Evolutionary conservation across 257 asterid species (phyloP).

Genomic region (Nemophila menziesii): DNA sequence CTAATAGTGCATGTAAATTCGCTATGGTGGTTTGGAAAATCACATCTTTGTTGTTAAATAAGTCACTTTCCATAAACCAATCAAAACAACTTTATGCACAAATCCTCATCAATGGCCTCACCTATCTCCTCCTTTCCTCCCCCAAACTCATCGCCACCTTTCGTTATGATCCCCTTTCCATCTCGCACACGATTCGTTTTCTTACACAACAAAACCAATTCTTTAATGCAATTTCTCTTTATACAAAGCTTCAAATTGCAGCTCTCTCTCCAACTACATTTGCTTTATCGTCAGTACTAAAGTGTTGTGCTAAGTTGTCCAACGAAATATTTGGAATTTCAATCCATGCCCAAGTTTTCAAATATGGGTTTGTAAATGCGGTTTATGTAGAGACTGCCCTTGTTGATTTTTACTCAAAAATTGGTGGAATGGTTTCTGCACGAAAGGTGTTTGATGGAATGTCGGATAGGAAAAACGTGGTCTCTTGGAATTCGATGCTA

Average conservation of each 20-base stretch:
- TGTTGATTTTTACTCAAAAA: slow-evolving; percentile 59
- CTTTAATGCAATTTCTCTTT: slow-evolving; percentile 39
- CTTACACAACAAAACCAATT: slow-evolving; percentile 51
- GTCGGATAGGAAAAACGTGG: slow-evolving; percentile 36
- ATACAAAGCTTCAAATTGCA: slow-evolving; percentile 30
- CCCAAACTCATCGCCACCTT: slow-evolving; percentile 15
- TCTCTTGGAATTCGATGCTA: slow-evolving; percentile 74
- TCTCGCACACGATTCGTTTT: slow-evolving; percentile 47
- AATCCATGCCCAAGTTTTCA: slow-evolving; percentile 62
- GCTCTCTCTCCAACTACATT: slow-evolving; percentile 55
- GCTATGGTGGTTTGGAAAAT: slow-evolving; percentile 31
- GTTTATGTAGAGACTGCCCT: slow-evolving; percentile 80
- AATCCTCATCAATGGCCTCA: slow-evolving; percentile 29
- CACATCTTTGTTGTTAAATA: slow-evolving; percentile 19
- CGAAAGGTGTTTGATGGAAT: slow-evolving; percentile 59
- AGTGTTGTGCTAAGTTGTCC: slow-evolving; percentile 48
- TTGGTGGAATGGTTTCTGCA: slow-evolving; percentile 50
- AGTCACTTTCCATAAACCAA: slow-evolving; percentile 21
- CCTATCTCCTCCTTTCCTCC: slow-evolving; percentile 28
- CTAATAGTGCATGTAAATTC: too few species aligned
- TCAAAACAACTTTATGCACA: slow-evolving; percentile 61
- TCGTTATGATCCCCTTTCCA: slow-evolving; percentile 27
- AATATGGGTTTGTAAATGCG: slow-evolving; percentile 37
- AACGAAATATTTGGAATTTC: slow-evolving; percentile 33
- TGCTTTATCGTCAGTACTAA: slow-evolving; percentile 57